Conservation (phyloP, 169 alveolate species). For the Plasmodium gonderi region DNA sequence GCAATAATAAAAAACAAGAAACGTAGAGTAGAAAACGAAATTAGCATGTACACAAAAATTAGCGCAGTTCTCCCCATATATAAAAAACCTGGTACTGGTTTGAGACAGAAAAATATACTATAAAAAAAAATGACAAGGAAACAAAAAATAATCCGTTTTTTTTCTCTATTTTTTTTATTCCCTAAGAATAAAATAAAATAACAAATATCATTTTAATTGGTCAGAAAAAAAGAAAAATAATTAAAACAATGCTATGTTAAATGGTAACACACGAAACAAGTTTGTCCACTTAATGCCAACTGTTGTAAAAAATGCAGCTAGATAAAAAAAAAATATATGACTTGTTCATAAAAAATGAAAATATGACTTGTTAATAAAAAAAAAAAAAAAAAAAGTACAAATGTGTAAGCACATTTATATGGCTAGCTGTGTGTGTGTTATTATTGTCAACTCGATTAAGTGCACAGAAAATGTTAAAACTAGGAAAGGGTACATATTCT, state of each 20-base stretch:
- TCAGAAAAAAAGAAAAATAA: background rate
- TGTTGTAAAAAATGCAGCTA: slow-evolving; percentile 8
- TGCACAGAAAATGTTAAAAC: background rate
- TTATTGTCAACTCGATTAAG: background rate
- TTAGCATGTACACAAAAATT: background rate
- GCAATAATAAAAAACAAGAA: too few relatives aligned
- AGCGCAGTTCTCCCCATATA: too few relatives aligned
- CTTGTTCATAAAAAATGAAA: background rate
- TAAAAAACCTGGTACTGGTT: too few relatives aligned
- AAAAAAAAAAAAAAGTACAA: background rate
- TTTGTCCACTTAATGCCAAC: background rate
- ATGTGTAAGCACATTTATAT: background rate
- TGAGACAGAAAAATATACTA: too few relatives aligned
- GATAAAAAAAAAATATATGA: slow-evolving; percentile 11
- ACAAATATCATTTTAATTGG: background rate
- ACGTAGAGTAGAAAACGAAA: too few relatives aligned
- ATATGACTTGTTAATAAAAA: too few relatives aligned
- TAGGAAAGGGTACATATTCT: too few relatives aligned
- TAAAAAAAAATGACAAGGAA: too few relatives aligned
- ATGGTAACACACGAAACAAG: background rate
- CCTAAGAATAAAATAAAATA: too few relatives aligned
- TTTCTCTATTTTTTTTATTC: too few relatives aligned
- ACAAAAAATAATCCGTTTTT: too few relatives aligned
- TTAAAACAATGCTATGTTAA: background rate
- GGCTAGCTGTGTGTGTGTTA: slow-evolving; percentile 4